Evolutionary conservation across 2,329 filamentous ascomycete genomes (phyloP).

Genomic region (Neurospora crassa): DNA sequence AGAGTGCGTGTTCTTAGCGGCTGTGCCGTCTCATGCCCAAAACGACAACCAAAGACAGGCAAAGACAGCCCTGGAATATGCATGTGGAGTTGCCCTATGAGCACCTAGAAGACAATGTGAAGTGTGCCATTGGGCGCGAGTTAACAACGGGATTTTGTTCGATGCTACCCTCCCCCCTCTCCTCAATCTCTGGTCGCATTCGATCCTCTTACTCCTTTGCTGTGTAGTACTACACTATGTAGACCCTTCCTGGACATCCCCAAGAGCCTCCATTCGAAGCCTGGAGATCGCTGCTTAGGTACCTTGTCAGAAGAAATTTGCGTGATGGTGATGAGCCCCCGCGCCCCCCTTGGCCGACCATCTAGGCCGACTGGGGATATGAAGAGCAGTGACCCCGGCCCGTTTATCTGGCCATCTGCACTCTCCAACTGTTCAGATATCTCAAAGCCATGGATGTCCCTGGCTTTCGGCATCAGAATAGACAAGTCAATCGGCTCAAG

Average conservation of each 20-base stretch:
- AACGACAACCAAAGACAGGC: conserved; percentile 9
- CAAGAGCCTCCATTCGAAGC: background rate
- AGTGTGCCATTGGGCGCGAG: conserved; percentile 26
- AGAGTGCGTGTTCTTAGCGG: conserved; percentile 17
- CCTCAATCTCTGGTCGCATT: background rate
- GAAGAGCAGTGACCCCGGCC: background rate
- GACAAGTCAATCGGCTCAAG: background rate
- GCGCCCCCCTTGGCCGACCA: background rate
- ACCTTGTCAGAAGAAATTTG: background rate
- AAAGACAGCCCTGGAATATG: conserved; percentile 28
- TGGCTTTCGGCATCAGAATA: background rate
- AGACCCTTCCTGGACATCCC: background rate
- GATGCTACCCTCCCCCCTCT: background rate
- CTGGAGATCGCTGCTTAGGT: background rate
- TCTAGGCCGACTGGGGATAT: background rate
- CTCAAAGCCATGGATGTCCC: background rate
- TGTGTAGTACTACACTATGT: background rate
- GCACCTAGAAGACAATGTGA: conserved; percentile 22
- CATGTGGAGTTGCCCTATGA: conserved; percentile 32
- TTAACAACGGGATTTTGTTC: background rate
- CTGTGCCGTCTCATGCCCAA: conserved; percentile 33
- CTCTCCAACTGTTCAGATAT: background rate
- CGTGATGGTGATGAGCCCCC: background rate
- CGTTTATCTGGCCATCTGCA: background rate
- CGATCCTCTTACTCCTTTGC: background rate